phyloP scores from a whole-genome alignment of 2,329 filamentous ascomycete genomes.

The Aureobasidium sp. region DNA sequence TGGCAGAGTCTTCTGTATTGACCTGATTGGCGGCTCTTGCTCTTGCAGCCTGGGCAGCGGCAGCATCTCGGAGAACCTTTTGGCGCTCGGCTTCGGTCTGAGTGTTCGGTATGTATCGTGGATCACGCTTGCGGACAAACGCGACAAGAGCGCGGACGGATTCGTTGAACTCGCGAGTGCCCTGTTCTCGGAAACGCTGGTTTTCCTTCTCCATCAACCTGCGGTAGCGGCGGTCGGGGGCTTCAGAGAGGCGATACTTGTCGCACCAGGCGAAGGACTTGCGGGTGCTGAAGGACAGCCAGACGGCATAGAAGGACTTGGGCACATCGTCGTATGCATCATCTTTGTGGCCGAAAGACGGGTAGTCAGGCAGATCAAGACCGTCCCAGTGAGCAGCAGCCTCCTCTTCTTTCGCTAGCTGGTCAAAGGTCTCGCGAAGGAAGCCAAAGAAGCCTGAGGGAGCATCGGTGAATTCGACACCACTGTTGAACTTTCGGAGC shows the following conservation, averaged over 20 bases:
- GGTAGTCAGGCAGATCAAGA: constrained; percentile 57
- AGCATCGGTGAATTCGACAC: constrained; percentile 71
- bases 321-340: constrained; percentile 71
- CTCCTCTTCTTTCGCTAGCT: constrained; percentile 71
- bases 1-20: constrained; percentile 52
- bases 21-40: constrained; percentile 74
- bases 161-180: constrained; percentile 82
- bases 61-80: constrained; percentile 65
- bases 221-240: constrained; percentile 73
- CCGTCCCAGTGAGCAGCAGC: constrained; percentile 63
- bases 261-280: constrained; percentile 91
- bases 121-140: constrained; percentile 87
- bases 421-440: constrained; percentile 67
- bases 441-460: constrained; percentile 79
- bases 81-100: constrained; percentile 77
- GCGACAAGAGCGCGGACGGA: constrained; percentile 76
- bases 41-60: constrained; percentile 74
- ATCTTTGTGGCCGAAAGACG: constrained; percentile 69
- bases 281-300: constrained; percentile 72
- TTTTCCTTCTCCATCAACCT: constrained; percentile 95
- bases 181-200: constrained; percentile 71
- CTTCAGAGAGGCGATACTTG: constrained; percentile 71
- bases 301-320: constrained; percentile 70
- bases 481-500: constrained; percentile 71
- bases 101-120: constrained; percentile 67